Percentiles rank a stretch among this genome's conserved stretches.
Conservation (phyloP, 805 yeast species). For the Saturnispora kantuleensis region DNA sequence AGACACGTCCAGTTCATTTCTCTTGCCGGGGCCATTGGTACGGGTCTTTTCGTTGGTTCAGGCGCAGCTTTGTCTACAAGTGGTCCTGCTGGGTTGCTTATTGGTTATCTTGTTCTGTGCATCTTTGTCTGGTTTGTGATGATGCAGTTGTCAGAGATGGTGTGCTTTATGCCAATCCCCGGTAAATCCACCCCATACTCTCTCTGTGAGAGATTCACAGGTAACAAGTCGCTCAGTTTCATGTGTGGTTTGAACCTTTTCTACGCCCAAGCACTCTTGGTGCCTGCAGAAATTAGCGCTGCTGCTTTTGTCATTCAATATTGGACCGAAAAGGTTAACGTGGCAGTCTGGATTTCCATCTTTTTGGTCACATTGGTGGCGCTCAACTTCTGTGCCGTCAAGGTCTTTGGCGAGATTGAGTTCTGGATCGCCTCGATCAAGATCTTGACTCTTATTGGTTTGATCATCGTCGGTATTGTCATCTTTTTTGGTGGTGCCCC, state of each 20-base stretch:
- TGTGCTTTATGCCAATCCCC: constrained; percentile 48
- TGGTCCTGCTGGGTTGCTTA: constrained; percentile 37
- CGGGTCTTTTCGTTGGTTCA: constrained; percentile 45
- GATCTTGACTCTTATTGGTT: constrained; percentile 53
- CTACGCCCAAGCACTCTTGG: constrained; percentile 41
- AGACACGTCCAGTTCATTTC: constrained; percentile 58
- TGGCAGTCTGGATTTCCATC: constrained; percentile 52
- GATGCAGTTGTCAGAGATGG: constrained; percentile 60
- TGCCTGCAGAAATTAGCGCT: constrained; percentile 56
- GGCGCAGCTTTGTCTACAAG: constrained; percentile 31
- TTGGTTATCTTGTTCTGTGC: constrained; percentile 55
- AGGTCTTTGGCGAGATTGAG: constrained; percentile 43
- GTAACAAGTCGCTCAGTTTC: constrained; percentile 49
- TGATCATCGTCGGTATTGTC: constrained; percentile 45
- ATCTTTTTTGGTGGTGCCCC: constrained; percentile 65
- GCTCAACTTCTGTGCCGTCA: constrained; percentile 44
- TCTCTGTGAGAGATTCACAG: constrained; percentile 23
- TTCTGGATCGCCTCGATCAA: constrained; percentile 62
- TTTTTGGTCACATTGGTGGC: constrained; percentile 38
- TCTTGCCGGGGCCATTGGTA: constrained; percentile 64
- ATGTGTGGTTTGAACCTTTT: constrained; percentile 41
- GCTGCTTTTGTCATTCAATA: constrained; percentile 53
- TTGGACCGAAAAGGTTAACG: constrained; percentile 47
- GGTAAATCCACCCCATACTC: constrained; percentile 61
- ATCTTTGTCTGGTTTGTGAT: constrained; percentile 56